These are phyloP conservation scores for Phytophthora nicotianae DNA, from an alignment of 352 stramenopile species.

Conservation along the genomic window DNA sequence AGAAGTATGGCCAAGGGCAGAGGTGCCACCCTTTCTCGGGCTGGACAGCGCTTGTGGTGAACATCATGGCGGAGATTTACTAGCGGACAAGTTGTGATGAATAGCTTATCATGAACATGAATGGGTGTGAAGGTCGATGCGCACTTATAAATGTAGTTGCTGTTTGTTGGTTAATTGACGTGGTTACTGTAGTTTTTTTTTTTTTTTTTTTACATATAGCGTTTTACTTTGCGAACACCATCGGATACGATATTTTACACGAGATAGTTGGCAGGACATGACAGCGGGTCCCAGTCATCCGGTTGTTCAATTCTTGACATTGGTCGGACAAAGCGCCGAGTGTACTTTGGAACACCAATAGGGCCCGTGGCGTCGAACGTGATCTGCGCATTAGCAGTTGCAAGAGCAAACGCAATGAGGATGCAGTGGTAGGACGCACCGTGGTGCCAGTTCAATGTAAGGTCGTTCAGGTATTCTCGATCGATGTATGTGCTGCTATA, in stretches of 20 bases:
- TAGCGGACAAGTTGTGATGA: constrained; percentile 32
- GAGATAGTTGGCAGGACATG: constrained; percentile 62
- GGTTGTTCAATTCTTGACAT: constrained; percentile 16
- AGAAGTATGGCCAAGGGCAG: constrained; percentile 79
- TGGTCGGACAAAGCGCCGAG: constrained; percentile 25
- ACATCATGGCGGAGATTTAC: constrained; percentile 94
- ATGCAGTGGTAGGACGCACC: constrained; percentile 50
- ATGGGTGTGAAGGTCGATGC: neutral
- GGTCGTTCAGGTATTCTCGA: constrained; percentile 33
- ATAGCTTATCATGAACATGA: neutral
- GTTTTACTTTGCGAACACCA: neutral
- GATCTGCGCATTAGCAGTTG: constrained; percentile 34
- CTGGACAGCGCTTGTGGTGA: constrained; percentile 93
- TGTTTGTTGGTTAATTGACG: too few relatives aligned
- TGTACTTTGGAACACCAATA: constrained; percentile 30
- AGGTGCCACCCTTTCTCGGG: constrained; percentile 93
- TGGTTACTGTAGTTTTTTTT: too few relatives aligned
- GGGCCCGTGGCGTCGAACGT: constrained; percentile 22
- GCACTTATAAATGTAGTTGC: too few relatives aligned
- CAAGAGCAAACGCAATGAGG: constrained; percentile 32
- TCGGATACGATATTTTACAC: constrained; percentile 33
- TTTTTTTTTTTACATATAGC: too few relatives aligned
- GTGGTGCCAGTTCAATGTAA: constrained; percentile 45
- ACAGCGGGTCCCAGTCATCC: constrained; percentile 45
- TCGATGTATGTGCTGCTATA: constrained; percentile 64